phyloP scores from a whole-genome alignment of 2,329 filamentous ascomycete genomes.

The Aurifilum marmelostoma region DNA sequence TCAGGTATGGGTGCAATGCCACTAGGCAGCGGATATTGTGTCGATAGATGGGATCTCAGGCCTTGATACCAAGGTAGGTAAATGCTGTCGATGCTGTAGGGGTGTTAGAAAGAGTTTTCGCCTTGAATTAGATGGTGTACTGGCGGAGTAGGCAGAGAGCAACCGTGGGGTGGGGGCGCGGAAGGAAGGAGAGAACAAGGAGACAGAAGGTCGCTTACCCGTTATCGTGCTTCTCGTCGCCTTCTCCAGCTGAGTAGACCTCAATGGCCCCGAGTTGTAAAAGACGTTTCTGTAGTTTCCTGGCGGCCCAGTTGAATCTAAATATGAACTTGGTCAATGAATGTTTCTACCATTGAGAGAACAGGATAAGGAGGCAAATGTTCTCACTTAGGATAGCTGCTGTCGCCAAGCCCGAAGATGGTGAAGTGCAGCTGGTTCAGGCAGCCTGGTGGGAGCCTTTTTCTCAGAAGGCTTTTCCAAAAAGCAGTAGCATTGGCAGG shows the following conservation, averaged over 20 bases:
- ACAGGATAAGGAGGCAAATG: background rate
- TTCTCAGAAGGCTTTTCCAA: constrained; percentile 83
- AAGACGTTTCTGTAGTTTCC: constrained; percentile 84
- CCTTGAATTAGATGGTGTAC: background rate
- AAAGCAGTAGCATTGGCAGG: constrained; percentile 80
- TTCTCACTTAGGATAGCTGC: constrained; percentile 83
- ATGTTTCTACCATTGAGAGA: background rate
- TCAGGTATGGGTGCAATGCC: constrained; percentile 72
- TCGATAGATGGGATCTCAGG: constrained; percentile 68
- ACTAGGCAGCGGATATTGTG: constrained; percentile 70
- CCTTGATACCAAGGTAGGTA: constrained; percentile 77
- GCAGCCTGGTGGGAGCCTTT: constrained; percentile 72
- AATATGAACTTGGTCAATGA: background rate
- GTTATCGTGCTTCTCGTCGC: constrained; percentile 91
- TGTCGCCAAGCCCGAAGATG: constrained; percentile 91
- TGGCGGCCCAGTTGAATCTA: constrained; percentile 90
- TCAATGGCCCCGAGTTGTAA: constrained; percentile 80
- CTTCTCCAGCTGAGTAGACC: constrained; percentile 79
- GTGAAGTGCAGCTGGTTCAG: constrained; percentile 73
- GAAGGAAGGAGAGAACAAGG: background rate
- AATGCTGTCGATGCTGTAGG: constrained; percentile 72
- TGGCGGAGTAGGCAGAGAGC: background rate
- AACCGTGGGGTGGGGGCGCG: background rate
- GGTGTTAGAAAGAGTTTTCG: constrained; percentile 12
- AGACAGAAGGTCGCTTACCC: constrained; percentile 60